These are phyloP conservation scores for Podosphaera xanthii DNA, from an alignment of 2,329 filamentous ascomycete genomes.

Conservation along the genomic window DNA sequence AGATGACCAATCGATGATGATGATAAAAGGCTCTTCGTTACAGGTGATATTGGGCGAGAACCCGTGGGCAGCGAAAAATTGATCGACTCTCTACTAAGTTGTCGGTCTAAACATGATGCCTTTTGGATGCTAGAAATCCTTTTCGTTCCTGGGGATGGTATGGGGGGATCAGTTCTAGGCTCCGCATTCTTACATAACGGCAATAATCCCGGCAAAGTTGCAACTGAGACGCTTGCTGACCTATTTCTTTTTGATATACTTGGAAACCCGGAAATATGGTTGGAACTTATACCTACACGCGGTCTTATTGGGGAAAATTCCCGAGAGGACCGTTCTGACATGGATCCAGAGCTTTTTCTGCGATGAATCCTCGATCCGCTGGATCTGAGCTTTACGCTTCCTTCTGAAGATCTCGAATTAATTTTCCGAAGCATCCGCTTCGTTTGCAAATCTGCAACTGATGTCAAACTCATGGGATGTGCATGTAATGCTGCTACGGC, in stretches of 20 bases:
- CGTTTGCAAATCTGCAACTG: conserved; percentile 64
- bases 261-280: conserved; percentile 51
- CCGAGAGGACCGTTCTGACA: conserved; percentile 75
- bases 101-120: conserved; percentile 19
- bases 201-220: conserved; percentile 13
- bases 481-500: conserved; percentile 68
- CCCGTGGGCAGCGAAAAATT: conserved; percentile 31
- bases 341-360: conserved; percentile 51
- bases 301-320: conserved; percentile 41
- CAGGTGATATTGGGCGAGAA: conserved; percentile 13
- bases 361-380: conserved; percentile 30
- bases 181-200: conserved; percentile 15
- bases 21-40: conserved; percentile 15
- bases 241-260: conserved; percentile 33
- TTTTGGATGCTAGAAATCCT: conserved; percentile 18
- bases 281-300: conserved; percentile 18
- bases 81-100: conserved; percentile 21
- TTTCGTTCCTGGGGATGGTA: conserved; percentile 5
- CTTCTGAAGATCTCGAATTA: conserved; percentile 46
- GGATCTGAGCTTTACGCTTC: conserved; percentile 19
- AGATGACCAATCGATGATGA: conserved; percentile 10
- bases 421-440: conserved; percentile 60
- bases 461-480: conserved; percentile 53
- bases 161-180: conserved; percentile 12
- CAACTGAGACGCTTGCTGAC: conserved; percentile 19